Evolutionary conservation across 768 basidiomycete species (phyloP), one percentile per base, ranked within the genome.

Genomic region (Mycena filopes): DNA sequence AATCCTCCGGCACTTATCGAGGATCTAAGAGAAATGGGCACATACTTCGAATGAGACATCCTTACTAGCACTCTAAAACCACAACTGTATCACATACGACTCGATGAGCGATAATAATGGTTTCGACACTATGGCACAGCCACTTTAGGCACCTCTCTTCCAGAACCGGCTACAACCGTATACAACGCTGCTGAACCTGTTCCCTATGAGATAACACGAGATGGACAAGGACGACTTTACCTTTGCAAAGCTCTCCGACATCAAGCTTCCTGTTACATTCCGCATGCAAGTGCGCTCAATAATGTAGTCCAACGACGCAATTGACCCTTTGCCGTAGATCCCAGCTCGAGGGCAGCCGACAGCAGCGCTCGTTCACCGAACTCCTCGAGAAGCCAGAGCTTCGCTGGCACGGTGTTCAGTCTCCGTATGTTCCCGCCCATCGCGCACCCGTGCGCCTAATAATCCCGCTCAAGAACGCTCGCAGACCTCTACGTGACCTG

Each of bases 401-500:
- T 31, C 84, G 87, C 29, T 94, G 95, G 71, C 86, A 95, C 69
- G 96, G 96, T 15, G 87, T 89, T 38, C 94, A 94, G 73, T 89
- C 89, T 66, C 84, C 87, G 92, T 95, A 78, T 75, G 87, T 77
- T 28, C 33, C 47, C 40, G 38, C 31, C 51, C 46, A 71, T 42
- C 66, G 63, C 36, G 65, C 36, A 51, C 60, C 36, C 42, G 23
- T 55, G 56, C 62, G 58, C 56, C 28, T 70, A 58, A 63, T 70
- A 55, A 63, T 66, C 55, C 70, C 63, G 54, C 59, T 71, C 68
- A 80, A 98, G 95, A 69, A 89, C 88, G 16, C 87, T 92, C 69
- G 93, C 96, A 74, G 98, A 99, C 79, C 86, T 99, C 61, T 97
- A 95, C 78, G 92, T 98, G 56, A 95, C 93, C 13, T 92, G 94